These are phyloP conservation scores for Penicillium roqueforti DNA, from an alignment of 495 filamentous ascomycete species.

Conservation along the genomic window DNA sequence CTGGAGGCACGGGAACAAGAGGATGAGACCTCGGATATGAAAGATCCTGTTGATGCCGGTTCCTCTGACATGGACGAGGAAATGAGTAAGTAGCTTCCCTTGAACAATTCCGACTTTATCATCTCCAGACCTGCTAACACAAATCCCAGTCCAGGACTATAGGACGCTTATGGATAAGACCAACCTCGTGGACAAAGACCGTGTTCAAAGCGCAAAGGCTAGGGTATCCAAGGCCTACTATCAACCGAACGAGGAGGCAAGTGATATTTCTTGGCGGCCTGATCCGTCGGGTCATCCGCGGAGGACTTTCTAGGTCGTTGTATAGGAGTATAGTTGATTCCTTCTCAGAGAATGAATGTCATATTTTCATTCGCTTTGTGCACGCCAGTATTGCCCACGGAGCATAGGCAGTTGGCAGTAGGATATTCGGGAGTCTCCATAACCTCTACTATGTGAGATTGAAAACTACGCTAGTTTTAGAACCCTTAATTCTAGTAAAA, in stretches of 20 bases:
- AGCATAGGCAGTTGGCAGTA: not conserved
- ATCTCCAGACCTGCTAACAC: not conserved
- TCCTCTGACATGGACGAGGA: constrained; percentile 4
- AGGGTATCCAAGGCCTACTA: constrained; percentile 1
- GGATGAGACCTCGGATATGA: not conserved
- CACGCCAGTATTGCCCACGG: not conserved
- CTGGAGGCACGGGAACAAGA: too few relatives aligned
- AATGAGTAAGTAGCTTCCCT: not conserved
- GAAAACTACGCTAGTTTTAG: not conserved
- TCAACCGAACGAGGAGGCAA: constrained; percentile 10
- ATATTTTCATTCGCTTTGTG: not conserved
- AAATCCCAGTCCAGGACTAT: constrained; percentile 9
- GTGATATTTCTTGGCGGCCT: constrained; percentile 4
- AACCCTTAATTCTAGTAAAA: not conserved
- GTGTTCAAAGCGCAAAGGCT: constrained; percentile 6
- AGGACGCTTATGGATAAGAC: constrained; percentile 7
- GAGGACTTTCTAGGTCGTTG: constrained; percentile 1
- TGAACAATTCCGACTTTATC: not conserved
- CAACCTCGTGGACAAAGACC: constrained; percentile 4
- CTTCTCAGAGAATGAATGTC: not conserved
- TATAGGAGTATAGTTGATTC: not conserved
- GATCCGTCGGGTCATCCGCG: constrained; percentile 7
- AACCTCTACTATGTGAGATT: not conserved
- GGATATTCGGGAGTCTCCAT: not conserved
- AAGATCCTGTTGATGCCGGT: not conserved